Percentiles rank a stretch among this genome's conserved stretches.
phyloP scores from a whole-genome alignment of 1,284 basidiomycete genomes.

The Puccinia polysora region DNA sequence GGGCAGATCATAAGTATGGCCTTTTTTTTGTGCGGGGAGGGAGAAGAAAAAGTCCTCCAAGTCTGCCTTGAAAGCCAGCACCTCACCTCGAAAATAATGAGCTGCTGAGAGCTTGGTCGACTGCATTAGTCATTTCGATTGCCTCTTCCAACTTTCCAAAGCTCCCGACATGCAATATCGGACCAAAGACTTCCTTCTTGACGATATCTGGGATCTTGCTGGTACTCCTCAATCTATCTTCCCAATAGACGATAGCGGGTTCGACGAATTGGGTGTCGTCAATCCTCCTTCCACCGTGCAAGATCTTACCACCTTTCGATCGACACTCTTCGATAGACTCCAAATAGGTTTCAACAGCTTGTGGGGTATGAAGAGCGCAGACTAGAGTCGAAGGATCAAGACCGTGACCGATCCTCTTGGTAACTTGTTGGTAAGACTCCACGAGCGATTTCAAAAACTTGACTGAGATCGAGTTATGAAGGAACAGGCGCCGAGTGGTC shows the following conservation, averaged over 20 bases:
- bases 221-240: constrained; percentile 57
- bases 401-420: constrained; percentile 69
- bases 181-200: constrained; percentile 78
- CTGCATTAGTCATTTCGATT: constrained; percentile 84
- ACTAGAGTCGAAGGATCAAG: constrained; percentile 68
- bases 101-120: constrained; percentile 82
- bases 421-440: constrained; percentile 63
- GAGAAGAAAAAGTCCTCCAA: not conserved
- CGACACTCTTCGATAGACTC: constrained; percentile 64
- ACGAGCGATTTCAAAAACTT: constrained; percentile 71
- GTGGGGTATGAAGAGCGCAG: constrained; percentile 74
- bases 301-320: constrained; percentile 67
- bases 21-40: not conserved
- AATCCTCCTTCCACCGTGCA: constrained; percentile 61
- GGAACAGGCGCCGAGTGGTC: constrained; percentile 79
- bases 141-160: constrained; percentile 87
- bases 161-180: constrained; percentile 76
- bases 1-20: not conserved
- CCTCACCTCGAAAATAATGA: constrained; percentile 70
- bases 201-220: constrained; percentile 64
- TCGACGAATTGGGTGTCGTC: constrained; percentile 66
- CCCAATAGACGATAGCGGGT: constrained; percentile 67
- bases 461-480: constrained; percentile 72
- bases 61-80: not conserved
- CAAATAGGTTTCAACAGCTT: constrained; percentile 66